Percentiles rank a stretch among this genome's conserved stretches.
Evolutionary conservation across 768 basidiomycete genomes (phyloP).

Genomic region (Serendipita sp.): DNA sequence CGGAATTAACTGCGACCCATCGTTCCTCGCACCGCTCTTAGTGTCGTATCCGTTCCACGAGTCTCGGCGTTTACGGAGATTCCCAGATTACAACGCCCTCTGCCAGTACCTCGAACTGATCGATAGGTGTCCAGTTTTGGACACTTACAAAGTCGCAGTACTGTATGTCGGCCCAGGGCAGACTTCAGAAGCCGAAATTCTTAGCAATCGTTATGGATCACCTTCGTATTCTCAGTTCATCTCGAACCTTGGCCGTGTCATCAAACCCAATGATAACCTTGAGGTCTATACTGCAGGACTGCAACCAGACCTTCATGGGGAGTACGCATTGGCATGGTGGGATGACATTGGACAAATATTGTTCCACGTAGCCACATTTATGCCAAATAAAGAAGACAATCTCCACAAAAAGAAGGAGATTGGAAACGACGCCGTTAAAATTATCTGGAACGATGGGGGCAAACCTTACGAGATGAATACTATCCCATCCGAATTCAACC

Average conservation of each 20-base stretch:
- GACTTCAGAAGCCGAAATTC: slow-evolving; percentile 65
- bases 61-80: not conserved
- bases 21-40: not conserved
- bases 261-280: slow-evolving; percentile 81
- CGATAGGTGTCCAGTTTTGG: slow-evolving; percentile 83
- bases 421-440: slow-evolving; percentile 90
- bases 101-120: slow-evolving; percentile 20
- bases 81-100: not conserved
- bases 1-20: not conserved
- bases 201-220: slow-evolving; percentile 82
- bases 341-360: slow-evolving; percentile 91
- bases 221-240: slow-evolving; percentile 90
- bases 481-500: slow-evolving; percentile 84
- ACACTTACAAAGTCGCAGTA: slow-evolving; percentile 92
- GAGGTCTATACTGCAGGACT: slow-evolving; percentile 90
- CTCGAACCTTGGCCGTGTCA: slow-evolving; percentile 72
- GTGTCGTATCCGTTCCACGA: not conserved
- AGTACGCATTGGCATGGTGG: slow-evolving; percentile 98
- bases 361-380: slow-evolving; percentile 93
- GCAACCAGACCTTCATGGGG: slow-evolving; percentile 81
- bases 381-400: slow-evolving; percentile 39
- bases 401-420: slow-evolving; percentile 78
- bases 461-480: slow-evolving; percentile 78
- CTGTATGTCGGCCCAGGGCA: slow-evolving; percentile 93
- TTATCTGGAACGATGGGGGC: slow-evolving; percentile 97